These are phyloP conservation scores for Alternaria dauci DNA, from an alignment of 2,329 filamentous ascomycete genomes.

Conservation along the genomic window DNA sequence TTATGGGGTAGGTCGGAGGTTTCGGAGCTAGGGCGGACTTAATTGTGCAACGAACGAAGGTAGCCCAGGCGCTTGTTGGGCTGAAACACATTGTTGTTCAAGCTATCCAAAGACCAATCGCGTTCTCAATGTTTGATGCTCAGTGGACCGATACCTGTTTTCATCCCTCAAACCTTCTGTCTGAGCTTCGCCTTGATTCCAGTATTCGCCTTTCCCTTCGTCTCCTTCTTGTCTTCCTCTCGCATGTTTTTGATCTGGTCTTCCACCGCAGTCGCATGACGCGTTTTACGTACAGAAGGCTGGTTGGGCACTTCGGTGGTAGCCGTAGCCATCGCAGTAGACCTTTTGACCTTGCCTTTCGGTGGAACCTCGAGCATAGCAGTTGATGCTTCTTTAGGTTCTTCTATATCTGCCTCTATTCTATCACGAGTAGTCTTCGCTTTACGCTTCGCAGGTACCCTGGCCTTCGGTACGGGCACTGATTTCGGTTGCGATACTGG, in stretches of 20 bases:
- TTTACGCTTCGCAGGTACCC: not conserved
- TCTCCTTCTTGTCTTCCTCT: not conserved
- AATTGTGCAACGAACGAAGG: no score
- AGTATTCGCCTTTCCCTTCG: not conserved
- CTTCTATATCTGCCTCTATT: not conserved
- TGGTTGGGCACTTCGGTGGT: not conserved
- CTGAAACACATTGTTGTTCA: no score
- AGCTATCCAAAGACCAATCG: no score
- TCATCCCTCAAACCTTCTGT: not conserved
- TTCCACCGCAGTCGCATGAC: not conserved
- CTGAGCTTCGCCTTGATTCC: not conserved
- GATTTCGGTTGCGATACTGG: not conserved
- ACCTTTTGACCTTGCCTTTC: not conserved
- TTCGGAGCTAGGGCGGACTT: no score
- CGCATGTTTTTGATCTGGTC: not conserved
- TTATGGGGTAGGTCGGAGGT: no score
- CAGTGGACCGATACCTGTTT: no score
- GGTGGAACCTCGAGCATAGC: not conserved
- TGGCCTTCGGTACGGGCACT: not conserved
- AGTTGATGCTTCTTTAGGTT: not conserved
- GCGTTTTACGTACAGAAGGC: not conserved
- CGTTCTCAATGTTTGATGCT: no score
- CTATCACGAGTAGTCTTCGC: not conserved
- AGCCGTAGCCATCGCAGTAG: not conserved
- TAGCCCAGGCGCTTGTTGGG: no score